Evolutionary conservation across 75 land plant species (phyloP).

Genomic region (Larix kaempferi): DNA sequence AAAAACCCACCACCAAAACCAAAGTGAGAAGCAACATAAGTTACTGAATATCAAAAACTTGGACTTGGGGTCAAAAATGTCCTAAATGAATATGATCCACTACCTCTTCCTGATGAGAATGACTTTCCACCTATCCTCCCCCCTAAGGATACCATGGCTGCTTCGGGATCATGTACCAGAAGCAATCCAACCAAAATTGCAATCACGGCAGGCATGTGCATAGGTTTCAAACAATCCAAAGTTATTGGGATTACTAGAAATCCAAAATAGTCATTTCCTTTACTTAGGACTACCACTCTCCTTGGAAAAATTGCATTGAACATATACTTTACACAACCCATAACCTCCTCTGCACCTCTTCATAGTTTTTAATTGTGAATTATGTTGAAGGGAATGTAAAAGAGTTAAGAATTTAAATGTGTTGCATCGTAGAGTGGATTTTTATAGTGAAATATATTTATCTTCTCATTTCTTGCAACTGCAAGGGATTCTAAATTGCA

Average conservation of each 20-base stretch:
- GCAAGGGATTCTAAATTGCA: conserved; percentile 4
- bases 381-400: neutral
- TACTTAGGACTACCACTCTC: neutral
- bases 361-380: neutral
- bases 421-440: neutral
- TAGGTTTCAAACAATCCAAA: conserved; percentile 25
- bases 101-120: conserved; percentile 47
- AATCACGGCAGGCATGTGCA: conserved; percentile 59
- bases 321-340: neutral
- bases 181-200: conserved; percentile 62
- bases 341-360: neutral
- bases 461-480: neutral
- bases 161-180: conserved; percentile 39
- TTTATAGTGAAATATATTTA: neutral
- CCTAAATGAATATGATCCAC: conserved; percentile 28
- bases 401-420: neutral
- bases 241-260: neutral
- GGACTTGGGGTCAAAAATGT: conserved; percentile 16
- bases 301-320: neutral
- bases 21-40: conserved; percentile 62
- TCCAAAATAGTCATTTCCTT: neutral
- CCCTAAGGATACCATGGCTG: conserved; percentile 74
- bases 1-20: conserved; percentile 50
- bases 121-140: conserved; percentile 88
- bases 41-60: conserved; percentile 54